phyloP scores from a whole-genome alignment of 352 stramenopile genomes.

The Globisporangium mamillatum region DNA sequence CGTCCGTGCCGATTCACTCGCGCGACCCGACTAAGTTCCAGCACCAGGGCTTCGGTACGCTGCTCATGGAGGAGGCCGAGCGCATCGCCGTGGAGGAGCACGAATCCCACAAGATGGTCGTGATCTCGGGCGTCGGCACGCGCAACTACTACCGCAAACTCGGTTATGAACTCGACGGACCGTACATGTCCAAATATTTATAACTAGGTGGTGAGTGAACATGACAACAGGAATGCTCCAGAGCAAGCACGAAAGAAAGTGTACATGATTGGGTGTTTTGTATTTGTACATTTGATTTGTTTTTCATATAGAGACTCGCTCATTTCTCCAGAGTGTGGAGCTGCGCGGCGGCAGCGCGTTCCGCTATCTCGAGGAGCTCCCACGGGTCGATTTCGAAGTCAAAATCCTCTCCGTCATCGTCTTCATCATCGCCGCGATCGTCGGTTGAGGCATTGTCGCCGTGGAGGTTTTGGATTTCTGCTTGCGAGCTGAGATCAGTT shows the following conservation, averaged over 20 bases:
- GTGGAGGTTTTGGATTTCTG: neutral
- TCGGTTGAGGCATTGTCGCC: too few species aligned
- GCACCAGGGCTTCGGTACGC: slow-evolving; percentile 94
- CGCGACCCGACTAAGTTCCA: slow-evolving; percentile 96
- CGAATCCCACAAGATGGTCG: slow-evolving; percentile 93
- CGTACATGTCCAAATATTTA: slow-evolving; percentile 96
- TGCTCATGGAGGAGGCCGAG: slow-evolving; percentile 98
- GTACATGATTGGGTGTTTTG: neutral
- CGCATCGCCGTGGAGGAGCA: slow-evolving; percentile 94
- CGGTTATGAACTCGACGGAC: slow-evolving; percentile 95
- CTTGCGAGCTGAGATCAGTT: neutral
- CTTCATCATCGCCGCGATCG: neutral
- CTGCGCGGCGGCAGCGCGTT: slow-evolving; percentile 6
- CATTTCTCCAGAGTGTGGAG: slow-evolving; percentile 1
- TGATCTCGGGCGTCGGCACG: slow-evolving; percentile 96
- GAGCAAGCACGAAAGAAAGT: neutral
- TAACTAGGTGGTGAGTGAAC: slow-evolving; percentile 11
- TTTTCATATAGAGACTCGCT: neutral
- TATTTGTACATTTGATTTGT: slow-evolving; percentile 8
- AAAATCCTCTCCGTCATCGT: slow-evolving; percentile 10
- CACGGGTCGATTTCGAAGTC: slow-evolving; percentile 12
- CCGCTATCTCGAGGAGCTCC: slow-evolving; percentile 16
- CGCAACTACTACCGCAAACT: slow-evolving; percentile 97
- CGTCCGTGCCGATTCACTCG: slow-evolving; percentile 92
- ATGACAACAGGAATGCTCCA: too few species aligned